Evolutionary conservation across 495 filamentous ascomycete species (phyloP).

Genomic region (Astrothelium subdiscretum): DNA sequence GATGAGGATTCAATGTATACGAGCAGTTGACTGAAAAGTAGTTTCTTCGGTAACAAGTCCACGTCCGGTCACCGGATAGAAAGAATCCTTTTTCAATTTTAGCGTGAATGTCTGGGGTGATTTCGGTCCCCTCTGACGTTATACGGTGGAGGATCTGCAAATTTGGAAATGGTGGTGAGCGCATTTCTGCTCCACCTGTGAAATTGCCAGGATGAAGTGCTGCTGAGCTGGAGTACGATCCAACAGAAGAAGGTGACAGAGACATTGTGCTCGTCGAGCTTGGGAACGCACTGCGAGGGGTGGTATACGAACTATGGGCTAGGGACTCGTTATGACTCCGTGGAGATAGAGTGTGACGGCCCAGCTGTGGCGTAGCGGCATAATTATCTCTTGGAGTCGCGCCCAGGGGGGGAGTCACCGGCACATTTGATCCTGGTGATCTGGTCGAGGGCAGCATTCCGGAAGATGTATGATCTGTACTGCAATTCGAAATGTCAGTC

Average conservation of each 20-base stretch:
- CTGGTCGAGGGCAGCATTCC: conserved; percentile 23
- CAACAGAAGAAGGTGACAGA: conserved; percentile 6
- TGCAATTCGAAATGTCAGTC: conserved; percentile 21
- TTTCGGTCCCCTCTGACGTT: conserved; percentile 38
- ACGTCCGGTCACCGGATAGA: conserved; percentile 66
- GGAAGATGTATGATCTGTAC: conserved; percentile 17
- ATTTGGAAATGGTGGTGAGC: conserved; percentile 24
- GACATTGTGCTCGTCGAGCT: conserved; percentile 15
- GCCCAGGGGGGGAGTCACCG: conserved; percentile 19
- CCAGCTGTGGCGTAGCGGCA: conserved; percentile 16
- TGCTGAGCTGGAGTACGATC: conserved; percentile 8
- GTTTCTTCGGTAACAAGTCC: conserved; percentile 94
- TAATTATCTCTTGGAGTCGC: conserved; percentile 21
- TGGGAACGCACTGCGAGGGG: conserved; percentile 21
- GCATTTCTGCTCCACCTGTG: conserved; percentile 4
- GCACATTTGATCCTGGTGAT: conserved; percentile 19
- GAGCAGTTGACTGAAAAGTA: conserved; percentile 86
- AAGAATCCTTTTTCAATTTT: conserved; percentile 94
- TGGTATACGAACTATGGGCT: conserved; percentile 16
- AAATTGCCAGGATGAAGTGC: conserved; percentile 3
- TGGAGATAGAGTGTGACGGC: conserved; percentile 19
- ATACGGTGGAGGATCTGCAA: conserved; percentile 52
- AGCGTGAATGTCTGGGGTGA: conserved; percentile 68
- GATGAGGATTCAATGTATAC: conserved; percentile 53
- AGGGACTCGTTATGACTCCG: conserved; percentile 6